phyloP scores from a whole-genome alignment of 2,329 filamentous ascomycete genomes.

The Helotiales sp. region DNA sequence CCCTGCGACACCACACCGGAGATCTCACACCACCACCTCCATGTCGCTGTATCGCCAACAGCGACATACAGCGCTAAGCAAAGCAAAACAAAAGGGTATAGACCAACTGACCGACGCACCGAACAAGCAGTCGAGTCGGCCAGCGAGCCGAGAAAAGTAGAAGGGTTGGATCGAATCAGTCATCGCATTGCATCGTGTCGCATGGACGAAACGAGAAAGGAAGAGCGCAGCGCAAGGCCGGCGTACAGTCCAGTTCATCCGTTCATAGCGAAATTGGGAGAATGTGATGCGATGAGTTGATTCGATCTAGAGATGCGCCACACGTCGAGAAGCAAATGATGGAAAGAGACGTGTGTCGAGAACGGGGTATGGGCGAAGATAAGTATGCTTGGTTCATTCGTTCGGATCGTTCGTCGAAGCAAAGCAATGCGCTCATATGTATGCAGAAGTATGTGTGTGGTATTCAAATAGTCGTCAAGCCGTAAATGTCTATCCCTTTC shows the following conservation, averaged over 20 bases:
- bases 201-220: background rate
- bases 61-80: too few relatives aligned
- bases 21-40: background rate
- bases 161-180: background rate
- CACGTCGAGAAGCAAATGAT: constrained; percentile 25
- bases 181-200: background rate
- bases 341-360: constrained; percentile 22
- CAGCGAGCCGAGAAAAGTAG: background rate
- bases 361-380: constrained; percentile 36
- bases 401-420: background rate
- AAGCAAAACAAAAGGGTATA: constrained; percentile 12
- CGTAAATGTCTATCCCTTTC: constrained; percentile 31
- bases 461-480: constrained; percentile 30
- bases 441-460: constrained; percentile 19
- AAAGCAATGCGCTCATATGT: constrained; percentile 1
- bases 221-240: constrained; percentile 26
- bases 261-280: too few relatives aligned
- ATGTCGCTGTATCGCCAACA: too few relatives aligned
- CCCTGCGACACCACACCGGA: background rate
- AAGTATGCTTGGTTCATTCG: background rate
- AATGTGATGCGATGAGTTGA: background rate
- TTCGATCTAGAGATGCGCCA: constrained; percentile 1
- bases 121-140: background rate
- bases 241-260: constrained; percentile 19
- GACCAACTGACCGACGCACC: background rate